Percentiles rank a stretch among this genome's conserved stretches.
Conservation (phyloP, 257 asterid species). For the Solanum dulcamara region DNA sequence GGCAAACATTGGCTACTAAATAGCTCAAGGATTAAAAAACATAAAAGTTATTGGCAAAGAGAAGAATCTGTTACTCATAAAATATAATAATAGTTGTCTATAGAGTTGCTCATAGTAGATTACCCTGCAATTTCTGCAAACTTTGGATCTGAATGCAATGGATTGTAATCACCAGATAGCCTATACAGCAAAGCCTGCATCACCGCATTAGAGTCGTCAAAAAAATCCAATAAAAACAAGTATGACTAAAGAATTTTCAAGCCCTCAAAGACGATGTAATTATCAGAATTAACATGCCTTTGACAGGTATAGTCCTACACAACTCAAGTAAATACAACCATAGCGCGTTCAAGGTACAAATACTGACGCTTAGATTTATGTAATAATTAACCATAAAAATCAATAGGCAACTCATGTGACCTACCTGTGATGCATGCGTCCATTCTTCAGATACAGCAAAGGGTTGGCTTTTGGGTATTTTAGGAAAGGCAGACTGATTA, state of each 20-base stretch:
- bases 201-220: background rate
- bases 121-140: slow-evolving; percentile 86
- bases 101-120: background rate
- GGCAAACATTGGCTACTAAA: background rate
- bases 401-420: background rate
- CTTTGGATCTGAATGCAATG: slow-evolving; percentile 90
- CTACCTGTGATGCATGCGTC: slow-evolving; percentile 81
- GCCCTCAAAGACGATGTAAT: background rate
- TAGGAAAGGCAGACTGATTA: slow-evolving; percentile 22
- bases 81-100: background rate
- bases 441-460: slow-evolving; percentile 66
- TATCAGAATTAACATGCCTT: background rate
- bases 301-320: background rate
- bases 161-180: slow-evolving; percentile 97
- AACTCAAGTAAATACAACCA: background rate
- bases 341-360: background rate
- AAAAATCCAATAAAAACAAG: background rate
- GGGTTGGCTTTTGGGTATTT: slow-evolving; percentile 60
- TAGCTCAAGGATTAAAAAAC: background rate
- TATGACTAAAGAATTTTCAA: background rate
- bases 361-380: background rate
- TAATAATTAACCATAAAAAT: background rate
- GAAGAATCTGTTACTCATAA: background rate
- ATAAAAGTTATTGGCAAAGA: background rate
- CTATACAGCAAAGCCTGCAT: slow-evolving; percentile 90